Evolutionary conservation across 805 yeast species (phyloP), one percentile per base, ranked within the genome.

Genomic region (Starmera dryadoides): DNA sequence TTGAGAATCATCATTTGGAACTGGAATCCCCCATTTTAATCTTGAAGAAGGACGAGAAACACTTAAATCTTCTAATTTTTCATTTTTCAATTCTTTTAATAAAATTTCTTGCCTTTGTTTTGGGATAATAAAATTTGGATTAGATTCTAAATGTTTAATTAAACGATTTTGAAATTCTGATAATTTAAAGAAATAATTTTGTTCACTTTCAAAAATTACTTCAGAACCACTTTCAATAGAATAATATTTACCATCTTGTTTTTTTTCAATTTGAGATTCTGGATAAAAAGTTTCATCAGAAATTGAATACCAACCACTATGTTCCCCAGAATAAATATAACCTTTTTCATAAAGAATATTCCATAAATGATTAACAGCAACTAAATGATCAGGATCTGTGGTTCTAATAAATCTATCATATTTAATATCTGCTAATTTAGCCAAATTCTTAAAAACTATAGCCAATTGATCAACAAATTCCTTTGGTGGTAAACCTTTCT

Each of bases 221-320:
- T 79, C 80, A 39, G 78, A 81, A 6, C 82, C 77, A 0, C 96
- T 76, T 52, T 89, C 97, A 23, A 69, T 74, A 6, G 82, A 66
- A 28, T 69, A 58, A 64, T 53, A 55, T 23, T 51, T 43, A 4
- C 64, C 66, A 46, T 68, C 53, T 12, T 50, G 47, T 15, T 57
- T 58, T 50, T 39, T 52, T 51, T 9, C 59, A 20, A 86, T 77
- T 57, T 88, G 95, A 2, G 76, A 61, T 44, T 81, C 94, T 0
- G 98, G 85, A 52, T 86, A 91, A 53, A 93, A 93, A 2, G 96
- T 83, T 61, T 93, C 98, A 55, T 93, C 98, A 36, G 94, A 82
- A 6, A 91, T 67, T 6, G 95, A 86, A 56, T 93, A 93, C 98
- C 98, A 93, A 2, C 98, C 98, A 36, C 75, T 61, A 57, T 93